These are phyloP conservation scores for Spizellomyces punctatus DNA, from an alignment of 192 early-diverging fungal genomes.

Conservation along the genomic window DNA sequence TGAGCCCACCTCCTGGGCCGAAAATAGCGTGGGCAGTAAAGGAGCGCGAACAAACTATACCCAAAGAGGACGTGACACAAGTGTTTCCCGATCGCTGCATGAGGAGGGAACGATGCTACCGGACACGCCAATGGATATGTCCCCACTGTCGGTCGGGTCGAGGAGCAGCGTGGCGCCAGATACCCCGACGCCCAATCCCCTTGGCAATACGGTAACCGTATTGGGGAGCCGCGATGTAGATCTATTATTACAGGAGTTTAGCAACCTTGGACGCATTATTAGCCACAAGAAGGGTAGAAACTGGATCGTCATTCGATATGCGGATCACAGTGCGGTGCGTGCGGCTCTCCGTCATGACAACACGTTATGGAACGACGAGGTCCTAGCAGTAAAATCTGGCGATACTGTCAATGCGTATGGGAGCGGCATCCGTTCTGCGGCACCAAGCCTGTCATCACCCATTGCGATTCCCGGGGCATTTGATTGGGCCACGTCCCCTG, in stretches of 20 bases:
- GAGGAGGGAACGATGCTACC: too few species aligned
- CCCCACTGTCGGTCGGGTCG: too few species aligned
- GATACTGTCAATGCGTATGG: conserved; percentile 8
- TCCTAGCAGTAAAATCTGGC: conserved; percentile 18
- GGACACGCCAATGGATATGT: too few species aligned
- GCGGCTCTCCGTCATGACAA: conserved; percentile 55
- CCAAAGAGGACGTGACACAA: too few species aligned
- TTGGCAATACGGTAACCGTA: neutral
- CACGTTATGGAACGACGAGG: conserved; percentile 5
- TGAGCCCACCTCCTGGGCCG: too few species aligned
- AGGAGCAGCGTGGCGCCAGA: neutral
- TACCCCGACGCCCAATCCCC: conserved; percentile 11
- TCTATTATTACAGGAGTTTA: conserved; percentile 4
- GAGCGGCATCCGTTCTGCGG: too few species aligned
- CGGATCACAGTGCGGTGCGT: neutral
- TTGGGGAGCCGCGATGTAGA: neutral
- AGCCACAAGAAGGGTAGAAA: conserved; percentile 13
- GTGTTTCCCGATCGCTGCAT: too few species aligned
- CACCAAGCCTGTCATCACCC: too few species aligned
- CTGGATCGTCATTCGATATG: conserved; percentile 16
- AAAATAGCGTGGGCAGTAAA: too few species aligned
- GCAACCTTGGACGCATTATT: neutral
- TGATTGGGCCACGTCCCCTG: too few species aligned
- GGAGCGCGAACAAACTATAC: too few species aligned
- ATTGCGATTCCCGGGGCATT: too few species aligned